Evolutionary conservation across 176 grass and related monocot genomes (phyloP), one percentile per base, ranked within the genome.

Genomic region (Canna indica): DNA sequence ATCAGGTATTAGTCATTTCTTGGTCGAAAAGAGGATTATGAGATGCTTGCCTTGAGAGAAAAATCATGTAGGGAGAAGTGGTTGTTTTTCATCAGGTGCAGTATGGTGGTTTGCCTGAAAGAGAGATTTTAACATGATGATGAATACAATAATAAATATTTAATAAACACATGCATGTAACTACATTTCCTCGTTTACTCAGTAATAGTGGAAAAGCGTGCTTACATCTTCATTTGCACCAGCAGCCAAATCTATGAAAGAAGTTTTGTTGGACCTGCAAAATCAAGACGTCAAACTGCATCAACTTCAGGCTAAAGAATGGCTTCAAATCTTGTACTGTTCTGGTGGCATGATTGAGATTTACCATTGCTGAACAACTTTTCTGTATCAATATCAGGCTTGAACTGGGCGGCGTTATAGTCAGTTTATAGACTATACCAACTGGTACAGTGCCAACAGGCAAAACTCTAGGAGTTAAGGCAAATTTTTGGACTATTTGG

Each of bases 41-140:
- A 68, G 59, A 58, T 62, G 47, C 86, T 71, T 54, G 31, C 85
- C 73, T 20, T 35, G 28, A 47, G 27, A 71, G 52, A 70, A 42
- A 79, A 76, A 85, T 96, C 73, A 97, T 52, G 87, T 85, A 16
- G 93, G 93, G 62, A 96, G 88, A 83, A 92, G 82, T 39, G 79
- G 77, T 59, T 85, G 81, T 80, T 78, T 90, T 47, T 87, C 93
- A 38, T 97, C 93, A 69, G 77, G 76, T 42, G 80, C 93, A 74
- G 79, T 75, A 52, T 77, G 79, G 58, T 83, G 83, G 64, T 84
- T 90, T 76, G 82, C 81, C 93, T 97, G 76, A 59, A 84, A 77
- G n/a, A 53, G 34, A 71, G 67, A 71, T n/a, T 20, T 15, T 54
- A 35, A 47, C 12, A 60, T 14, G 25, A 60, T 59, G 10, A 59